Conservation (phyloP, 805 yeast genomes). For the Jamesozyma hellenica region DNA sequence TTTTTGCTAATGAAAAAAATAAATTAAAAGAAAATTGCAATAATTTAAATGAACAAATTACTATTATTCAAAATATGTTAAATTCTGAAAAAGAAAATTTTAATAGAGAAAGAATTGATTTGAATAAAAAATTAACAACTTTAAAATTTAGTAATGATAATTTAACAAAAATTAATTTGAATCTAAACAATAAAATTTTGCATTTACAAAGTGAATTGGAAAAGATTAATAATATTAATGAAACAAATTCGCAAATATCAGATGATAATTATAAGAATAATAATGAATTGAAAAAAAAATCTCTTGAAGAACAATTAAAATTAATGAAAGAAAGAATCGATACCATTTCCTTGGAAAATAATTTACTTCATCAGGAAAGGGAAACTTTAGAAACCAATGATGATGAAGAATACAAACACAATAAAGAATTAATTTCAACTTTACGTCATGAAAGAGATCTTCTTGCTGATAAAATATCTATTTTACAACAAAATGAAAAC, state of each 20-base stretch:
- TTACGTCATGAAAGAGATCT: constrained; percentile 70
- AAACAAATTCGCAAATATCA: constrained; percentile 33
- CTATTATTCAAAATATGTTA: constrained; percentile 27
- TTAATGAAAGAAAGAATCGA: constrained; percentile 36
- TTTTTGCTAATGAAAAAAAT: constrained; percentile 15
- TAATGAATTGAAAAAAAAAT: constrained; percentile 15
- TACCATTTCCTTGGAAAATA: constrained; percentile 57
- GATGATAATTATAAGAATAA: constrained; percentile 28
- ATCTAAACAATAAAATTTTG: constrained; percentile 25
- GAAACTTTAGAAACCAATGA: constrained; percentile 1
- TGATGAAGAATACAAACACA: constrained; percentile 22
- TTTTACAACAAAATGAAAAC: constrained; percentile 43
- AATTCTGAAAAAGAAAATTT: constrained; percentile 20
- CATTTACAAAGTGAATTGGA: constrained; percentile 31
- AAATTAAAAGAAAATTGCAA: constrained; percentile 13
- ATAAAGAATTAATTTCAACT: constrained; percentile 43
- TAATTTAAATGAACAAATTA: constrained; percentile 27
- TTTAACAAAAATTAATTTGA: constrained; percentile 11
- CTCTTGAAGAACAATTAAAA: constrained; percentile 13
- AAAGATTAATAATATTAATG: constrained; percentile 43
- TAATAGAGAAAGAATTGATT: constrained; percentile 17
- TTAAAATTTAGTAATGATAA: constrained; percentile 23
- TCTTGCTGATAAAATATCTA: constrained; percentile 48
- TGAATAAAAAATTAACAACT: constrained; percentile 21
- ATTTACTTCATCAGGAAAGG: constrained; percentile 46